Evolutionary conservation across 352 stramenopile genomes (phyloP).

Genomic region (Phytophthora citrophthora): DNA sequence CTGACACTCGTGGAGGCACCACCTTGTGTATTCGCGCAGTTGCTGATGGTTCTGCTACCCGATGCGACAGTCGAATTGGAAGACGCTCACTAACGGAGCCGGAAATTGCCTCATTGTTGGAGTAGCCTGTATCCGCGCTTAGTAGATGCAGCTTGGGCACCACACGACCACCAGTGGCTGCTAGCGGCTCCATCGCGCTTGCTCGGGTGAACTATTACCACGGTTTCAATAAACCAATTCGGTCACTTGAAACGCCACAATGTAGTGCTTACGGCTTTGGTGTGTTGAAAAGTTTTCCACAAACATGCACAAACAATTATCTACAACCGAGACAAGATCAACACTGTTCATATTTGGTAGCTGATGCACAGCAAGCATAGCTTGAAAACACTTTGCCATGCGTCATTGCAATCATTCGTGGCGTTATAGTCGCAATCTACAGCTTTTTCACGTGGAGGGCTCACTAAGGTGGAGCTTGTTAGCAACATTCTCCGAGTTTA

Average conservation of each 20-base stretch:
- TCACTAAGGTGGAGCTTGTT: slow-evolving; percentile 24
- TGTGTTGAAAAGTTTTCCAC: no score
- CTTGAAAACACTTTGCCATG: background rate
- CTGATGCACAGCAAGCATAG: no score
- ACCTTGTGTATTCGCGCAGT: slow-evolving; percentile 24
- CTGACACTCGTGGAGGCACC: slow-evolving; percentile 36
- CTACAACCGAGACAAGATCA: no score
- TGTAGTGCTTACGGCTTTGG: no score
- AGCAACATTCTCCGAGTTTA: slow-evolving; percentile 29
- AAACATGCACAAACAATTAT: no score
- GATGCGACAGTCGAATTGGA: slow-evolving; percentile 18
- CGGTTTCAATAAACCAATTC: slow-evolving; percentile 22
- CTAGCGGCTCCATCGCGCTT: slow-evolving; percentile 35
- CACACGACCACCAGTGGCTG: slow-evolving; percentile 6
- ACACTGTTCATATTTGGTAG: no score
- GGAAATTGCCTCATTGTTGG: slow-evolving; percentile 4
- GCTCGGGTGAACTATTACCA: background rate
- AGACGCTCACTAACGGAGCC: slow-evolving; percentile 22
- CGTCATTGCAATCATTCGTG: slow-evolving; percentile 1
- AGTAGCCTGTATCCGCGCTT: background rate
- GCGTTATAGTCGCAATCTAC: slow-evolving; percentile 10
- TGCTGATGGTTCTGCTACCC: background rate
- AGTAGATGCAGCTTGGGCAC: slow-evolving; percentile 42
- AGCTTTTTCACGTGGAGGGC: background rate
- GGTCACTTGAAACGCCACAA: slow-evolving; percentile 8